A percentile compares a stretch with the other conserved stretches of the same genome.
These are phyloP conservation scores for Diospyros kaki DNA, from an alignment of 148 eudicot genomes.

Conservation along the genomic window DNA sequence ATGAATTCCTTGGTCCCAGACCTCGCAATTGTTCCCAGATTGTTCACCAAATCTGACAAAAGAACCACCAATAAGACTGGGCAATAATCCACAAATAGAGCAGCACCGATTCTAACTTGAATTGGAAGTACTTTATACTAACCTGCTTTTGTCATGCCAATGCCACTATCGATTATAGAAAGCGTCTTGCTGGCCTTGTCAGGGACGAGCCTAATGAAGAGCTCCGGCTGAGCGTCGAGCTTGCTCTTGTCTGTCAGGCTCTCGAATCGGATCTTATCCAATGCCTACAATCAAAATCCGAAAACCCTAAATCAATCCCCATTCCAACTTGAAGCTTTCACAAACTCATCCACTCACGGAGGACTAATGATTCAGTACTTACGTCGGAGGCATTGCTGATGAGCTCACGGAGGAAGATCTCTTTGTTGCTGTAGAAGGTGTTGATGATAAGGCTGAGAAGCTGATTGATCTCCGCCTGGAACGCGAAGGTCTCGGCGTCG, in stretches of 20 bases:
- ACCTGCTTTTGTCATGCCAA: conserved; percentile 99
- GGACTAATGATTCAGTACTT: conserved; percentile 1
- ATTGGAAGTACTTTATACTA: neutral
- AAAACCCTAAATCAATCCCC: neutral
- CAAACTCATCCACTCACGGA: neutral
- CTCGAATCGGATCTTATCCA: conserved; percentile 91
- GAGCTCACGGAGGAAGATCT: conserved; percentile 82
- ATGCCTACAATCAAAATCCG: conserved; percentile 31
- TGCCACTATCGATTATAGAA: conserved; percentile 75
- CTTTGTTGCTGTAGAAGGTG: conserved; percentile 92
- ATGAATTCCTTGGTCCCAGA: conserved; percentile 93
- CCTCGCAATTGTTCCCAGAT: conserved; percentile 89
- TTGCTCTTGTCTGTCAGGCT: conserved; percentile 84
- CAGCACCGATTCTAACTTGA: neutral
- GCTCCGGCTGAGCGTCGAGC: conserved; percentile 85
- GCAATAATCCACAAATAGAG: neutral
- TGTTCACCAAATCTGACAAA: conserved; percentile 77
- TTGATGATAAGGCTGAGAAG: conserved; percentile 82
- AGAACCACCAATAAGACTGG: neutral
- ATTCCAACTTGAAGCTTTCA: neutral
- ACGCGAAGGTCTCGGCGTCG: conserved; percentile 77
- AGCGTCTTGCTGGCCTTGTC: conserved; percentile 80
- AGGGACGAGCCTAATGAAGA: conserved; percentile 83
- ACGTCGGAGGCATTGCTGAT: conserved; percentile 82
- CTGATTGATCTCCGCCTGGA: conserved; percentile 90